These are phyloP conservation scores for Heliamphora pulchella DNA, from an alignment of 179 eudicot species.

Conservation along the genomic window DNA sequence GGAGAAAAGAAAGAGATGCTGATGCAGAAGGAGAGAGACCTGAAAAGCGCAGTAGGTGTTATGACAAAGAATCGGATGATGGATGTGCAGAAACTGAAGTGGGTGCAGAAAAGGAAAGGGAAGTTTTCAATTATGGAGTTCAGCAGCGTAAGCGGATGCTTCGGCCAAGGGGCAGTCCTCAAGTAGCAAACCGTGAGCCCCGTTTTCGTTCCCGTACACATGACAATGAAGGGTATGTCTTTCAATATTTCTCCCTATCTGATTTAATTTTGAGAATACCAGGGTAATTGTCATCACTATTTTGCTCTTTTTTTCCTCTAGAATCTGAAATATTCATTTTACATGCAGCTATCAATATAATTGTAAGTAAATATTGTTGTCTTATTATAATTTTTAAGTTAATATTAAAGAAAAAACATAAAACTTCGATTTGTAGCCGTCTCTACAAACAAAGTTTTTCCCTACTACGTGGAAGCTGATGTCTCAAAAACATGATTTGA, in stretches of 20 bases:
- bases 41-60: constrained; percentile 58
- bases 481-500: not conserved
- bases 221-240: constrained; percentile 72
- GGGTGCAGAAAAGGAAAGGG: constrained; percentile 62
- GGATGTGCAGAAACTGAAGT: constrained; percentile 57
- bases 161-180: constrained; percentile 82
- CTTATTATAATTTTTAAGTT: not conserved
- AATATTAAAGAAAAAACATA: not conserved
- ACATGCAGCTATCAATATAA: not conserved
- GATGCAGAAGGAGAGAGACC: constrained; percentile 74
- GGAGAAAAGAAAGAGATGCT: constrained; percentile 74
- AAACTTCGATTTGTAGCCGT: not conserved
- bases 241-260: not conserved
- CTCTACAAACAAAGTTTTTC: not conserved
- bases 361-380: not conserved
- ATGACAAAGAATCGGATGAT: constrained; percentile 73
- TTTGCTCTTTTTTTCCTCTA: constrained; percentile 2
- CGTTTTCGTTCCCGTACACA: constrained; percentile 58
- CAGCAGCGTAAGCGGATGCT: constrained; percentile 92
- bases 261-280: not conserved
- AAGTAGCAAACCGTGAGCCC: constrained; percentile 59
- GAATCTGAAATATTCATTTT: not conserved
- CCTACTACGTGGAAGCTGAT: not conserved
- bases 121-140: constrained; percentile 54
- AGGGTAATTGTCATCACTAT: not conserved